Conservation (phyloP, 2,329 filamentous ascomycete genomes). For the Didymella pinodella region DNA sequence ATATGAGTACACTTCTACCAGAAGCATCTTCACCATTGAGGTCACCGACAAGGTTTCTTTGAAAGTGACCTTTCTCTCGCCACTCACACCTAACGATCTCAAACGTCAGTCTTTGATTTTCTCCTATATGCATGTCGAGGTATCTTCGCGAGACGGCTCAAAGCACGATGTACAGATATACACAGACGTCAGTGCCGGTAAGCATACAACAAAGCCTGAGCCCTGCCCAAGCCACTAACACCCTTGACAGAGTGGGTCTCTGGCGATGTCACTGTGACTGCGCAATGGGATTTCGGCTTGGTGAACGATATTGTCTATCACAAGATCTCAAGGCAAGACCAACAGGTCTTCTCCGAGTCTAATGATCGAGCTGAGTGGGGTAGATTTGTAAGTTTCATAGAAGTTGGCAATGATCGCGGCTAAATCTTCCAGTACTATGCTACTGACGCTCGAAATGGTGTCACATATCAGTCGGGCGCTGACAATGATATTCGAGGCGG, state of each 20-base stretch:
- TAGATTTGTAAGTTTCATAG: slow-evolving; percentile 65
- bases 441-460: slow-evolving; percentile 60
- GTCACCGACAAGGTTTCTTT: slow-evolving; percentile 63
- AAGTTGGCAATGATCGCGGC: slow-evolving; percentile 64
- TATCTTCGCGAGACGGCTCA: slow-evolving; percentile 67
- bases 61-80: slow-evolving; percentile 73
- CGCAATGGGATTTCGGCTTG: slow-evolving; percentile 82
- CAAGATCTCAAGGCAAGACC: slow-evolving; percentile 65
- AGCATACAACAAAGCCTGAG: slow-evolving; percentile 28
- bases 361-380: slow-evolving; percentile 85
- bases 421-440: slow-evolving; percentile 54
- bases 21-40: slow-evolving; percentile 44
- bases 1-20: slow-evolving; percentile 58
- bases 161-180: slow-evolving; percentile 68
- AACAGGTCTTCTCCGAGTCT: slow-evolving; percentile 75
- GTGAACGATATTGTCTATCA: slow-evolving; percentile 72
- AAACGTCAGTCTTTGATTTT: slow-evolving; percentile 81
- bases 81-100: slow-evolving; percentile 81
- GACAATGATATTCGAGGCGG: slow-evolving; percentile 56
- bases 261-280: slow-evolving; percentile 63
- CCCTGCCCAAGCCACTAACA: slow-evolving; percentile 23
- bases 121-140: slow-evolving; percentile 75
- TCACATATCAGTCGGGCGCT: slow-evolving; percentile 59
- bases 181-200: slow-evolving; percentile 74
- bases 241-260: slow-evolving; percentile 71